Evolutionary conservation across 805 yeast genomes (phyloP).

Genomic region (Saccharomycopsis oosterbeekiorum): DNA sequence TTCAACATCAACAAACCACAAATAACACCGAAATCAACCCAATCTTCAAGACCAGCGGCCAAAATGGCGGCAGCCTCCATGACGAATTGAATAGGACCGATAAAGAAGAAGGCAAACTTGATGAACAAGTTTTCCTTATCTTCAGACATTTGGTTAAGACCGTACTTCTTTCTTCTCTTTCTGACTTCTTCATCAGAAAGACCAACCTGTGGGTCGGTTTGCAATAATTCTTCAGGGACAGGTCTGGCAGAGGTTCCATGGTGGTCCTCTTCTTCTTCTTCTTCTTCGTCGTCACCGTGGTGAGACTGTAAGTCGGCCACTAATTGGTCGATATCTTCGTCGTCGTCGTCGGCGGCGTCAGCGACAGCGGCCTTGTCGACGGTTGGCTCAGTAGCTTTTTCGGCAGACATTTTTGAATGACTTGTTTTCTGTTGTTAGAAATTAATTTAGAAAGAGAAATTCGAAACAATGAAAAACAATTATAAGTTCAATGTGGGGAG

Average conservation of each 20-base stretch:
- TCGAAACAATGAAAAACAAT: neutral
- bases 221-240: constrained; percentile 77
- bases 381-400: constrained; percentile 31
- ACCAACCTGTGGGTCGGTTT: constrained; percentile 75
- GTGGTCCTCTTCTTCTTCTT: constrained; percentile 37
- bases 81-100: constrained; percentile 94
- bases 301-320: constrained; percentile 67
- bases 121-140: constrained; percentile 70
- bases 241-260: constrained; percentile 58
- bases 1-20: constrained; percentile 77
- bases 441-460: neutral
- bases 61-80: constrained; percentile 94
- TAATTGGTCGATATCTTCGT: constrained; percentile 63
- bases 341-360: constrained; percentile 49
- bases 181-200: constrained; percentile 66
- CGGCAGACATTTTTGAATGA: constrained; percentile 10
- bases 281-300: constrained; percentile 40
- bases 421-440: neutral
- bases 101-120: constrained; percentile 78
- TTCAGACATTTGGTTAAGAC: constrained; percentile 86
- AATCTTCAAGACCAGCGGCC: constrained; percentile 94
- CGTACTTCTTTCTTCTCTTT: constrained; percentile 83
- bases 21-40: constrained; percentile 98
- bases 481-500: neutral
- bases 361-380: constrained; percentile 45